These are phyloP conservation scores for Trichoderma virens DNA, from an alignment of 495 filamentous ascomycete genomes.

Conservation along the genomic window DNA sequence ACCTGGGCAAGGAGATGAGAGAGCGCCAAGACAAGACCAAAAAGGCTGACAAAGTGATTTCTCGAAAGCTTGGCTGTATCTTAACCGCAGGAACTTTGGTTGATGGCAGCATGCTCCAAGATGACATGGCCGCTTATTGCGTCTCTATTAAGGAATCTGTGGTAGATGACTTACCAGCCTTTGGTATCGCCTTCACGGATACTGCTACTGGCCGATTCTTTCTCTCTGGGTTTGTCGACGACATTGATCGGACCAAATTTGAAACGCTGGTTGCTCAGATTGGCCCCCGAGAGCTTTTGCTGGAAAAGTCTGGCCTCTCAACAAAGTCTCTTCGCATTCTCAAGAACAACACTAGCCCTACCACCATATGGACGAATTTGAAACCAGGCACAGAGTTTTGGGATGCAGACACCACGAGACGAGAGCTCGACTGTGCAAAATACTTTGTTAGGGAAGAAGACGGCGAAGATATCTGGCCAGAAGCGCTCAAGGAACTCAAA, in stretches of 20 bases:
- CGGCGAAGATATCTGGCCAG: conserved; percentile 66
- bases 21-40: conserved; percentile 60
- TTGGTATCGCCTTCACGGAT: conserved; percentile 92
- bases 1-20: conserved; percentile 95
- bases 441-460: conserved; percentile 69
- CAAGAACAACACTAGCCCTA: conserved; percentile 90
- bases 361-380: conserved; percentile 90
- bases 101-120: conserved; percentile 92
- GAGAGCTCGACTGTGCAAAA: conserved; percentile 70
- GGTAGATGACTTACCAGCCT: conserved; percentile 67
- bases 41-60: conserved; percentile 85
- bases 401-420: conserved; percentile 70
- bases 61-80: conserved; percentile 81
- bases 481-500: conserved; percentile 59
- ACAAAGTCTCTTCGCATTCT: conserved; percentile 83
- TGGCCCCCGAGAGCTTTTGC: conserved; percentile 76
- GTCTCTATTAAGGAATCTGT: conserved; percentile 89
- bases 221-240: conserved; percentile 83
- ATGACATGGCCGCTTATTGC: conserved; percentile 96
- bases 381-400: conserved; percentile 90
- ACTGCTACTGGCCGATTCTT: conserved; percentile 95
- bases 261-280: conserved; percentile 96
- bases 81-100: conserved; percentile 89
- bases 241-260: conserved; percentile 91
- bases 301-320: conserved; percentile 84